Percentiles rank a stretch among this genome's conserved stretches.
These are phyloP conservation scores for Pseudogymnoascus sp. DNA, from an alignment of 2,329 filamentous ascomycete genomes.

Conservation along the genomic window DNA sequence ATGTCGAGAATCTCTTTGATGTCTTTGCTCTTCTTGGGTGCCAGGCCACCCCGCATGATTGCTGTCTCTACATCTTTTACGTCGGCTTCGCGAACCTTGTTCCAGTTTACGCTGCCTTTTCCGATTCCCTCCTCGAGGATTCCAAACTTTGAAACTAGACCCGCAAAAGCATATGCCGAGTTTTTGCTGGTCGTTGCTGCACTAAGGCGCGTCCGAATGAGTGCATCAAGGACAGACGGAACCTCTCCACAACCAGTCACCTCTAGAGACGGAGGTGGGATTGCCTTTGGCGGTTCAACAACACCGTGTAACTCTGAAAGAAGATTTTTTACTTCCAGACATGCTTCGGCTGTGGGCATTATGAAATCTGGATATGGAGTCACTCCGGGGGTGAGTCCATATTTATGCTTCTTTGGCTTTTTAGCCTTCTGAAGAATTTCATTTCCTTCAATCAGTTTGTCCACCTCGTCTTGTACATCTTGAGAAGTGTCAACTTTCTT, in stretches of 20 bases:
- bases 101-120: constrained; percentile 69
- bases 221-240: constrained; percentile 46
- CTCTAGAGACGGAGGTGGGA: constrained; percentile 63
- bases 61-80: constrained; percentile 57
- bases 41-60: constrained; percentile 65
- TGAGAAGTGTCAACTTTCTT: constrained; percentile 11
- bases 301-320: constrained; percentile 61
- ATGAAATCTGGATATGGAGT: constrained; percentile 63
- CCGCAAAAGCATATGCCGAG: constrained; percentile 59
- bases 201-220: constrained; percentile 47
- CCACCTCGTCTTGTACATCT: constrained; percentile 14
- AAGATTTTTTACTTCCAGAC: constrained; percentile 59
- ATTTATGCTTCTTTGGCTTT: constrained; percentile 34
- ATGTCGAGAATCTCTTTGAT: constrained; percentile 69
- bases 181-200: constrained; percentile 42
- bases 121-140: constrained; percentile 55
- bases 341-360: constrained; percentile 61
- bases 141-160: constrained; percentile 58
- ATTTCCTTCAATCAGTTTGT: constrained; percentile 10
- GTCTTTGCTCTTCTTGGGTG: constrained; percentile 60
- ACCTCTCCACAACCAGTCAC: constrained; percentile 61
- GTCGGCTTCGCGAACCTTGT: constrained; percentile 55
- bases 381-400: constrained; percentile 46
- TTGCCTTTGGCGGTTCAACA: constrained; percentile 54
- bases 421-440: constrained; percentile 11